Evolutionary conservation across 1,139 yeast species (phyloP).

Genomic region (Candida pseudoviswanathii): DNA sequence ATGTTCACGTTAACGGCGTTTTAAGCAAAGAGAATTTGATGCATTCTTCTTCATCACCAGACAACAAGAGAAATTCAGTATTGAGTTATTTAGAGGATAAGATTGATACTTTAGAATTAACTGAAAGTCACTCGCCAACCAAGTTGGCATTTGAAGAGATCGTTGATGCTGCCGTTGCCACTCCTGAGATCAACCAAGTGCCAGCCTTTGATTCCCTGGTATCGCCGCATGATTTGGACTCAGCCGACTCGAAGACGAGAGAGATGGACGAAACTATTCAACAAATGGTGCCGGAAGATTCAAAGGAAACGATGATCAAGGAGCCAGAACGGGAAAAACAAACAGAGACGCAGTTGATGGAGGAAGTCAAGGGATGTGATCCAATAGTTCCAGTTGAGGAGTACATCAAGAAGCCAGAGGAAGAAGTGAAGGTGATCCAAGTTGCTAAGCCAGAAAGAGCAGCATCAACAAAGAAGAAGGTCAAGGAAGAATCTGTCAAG

Average conservation of each 20-base stretch:
- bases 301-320: slow-evolving; percentile 9
- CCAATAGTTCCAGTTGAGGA: slow-evolving; percentile 18
- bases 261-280: slow-evolving; percentile 7
- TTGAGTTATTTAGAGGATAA: slow-evolving; percentile 50
- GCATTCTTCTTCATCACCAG: slow-evolving; percentile 13
- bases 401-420: slow-evolving; percentile 13
- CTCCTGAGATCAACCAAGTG: slow-evolving; percentile 34
- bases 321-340: slow-evolving; percentile 3
- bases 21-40: slow-evolving; percentile 34
- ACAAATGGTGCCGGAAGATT: slow-evolving; percentile 9
- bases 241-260: not conserved
- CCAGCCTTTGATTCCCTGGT: slow-evolving; percentile 28
- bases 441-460: not conserved
- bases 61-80: slow-evolving; percentile 43
- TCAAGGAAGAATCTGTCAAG: not conserved
- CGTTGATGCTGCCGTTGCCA: slow-evolving; percentile 13
- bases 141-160: slow-evolving; percentile 9
- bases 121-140: slow-evolving; percentile 20
- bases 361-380: slow-evolving; percentile 7
- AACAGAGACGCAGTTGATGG: slow-evolving; percentile 6
- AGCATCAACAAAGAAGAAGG: slow-evolving; percentile 2
- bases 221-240: slow-evolving; percentile 2
- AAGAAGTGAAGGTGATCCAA: not conserved
- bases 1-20: slow-evolving; percentile 51
- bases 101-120: slow-evolving; percentile 46